Evolutionary conservation across 768 basidiomycete genomes (phyloP).

Genomic region (Rhizopogon vinicolor): DNA sequence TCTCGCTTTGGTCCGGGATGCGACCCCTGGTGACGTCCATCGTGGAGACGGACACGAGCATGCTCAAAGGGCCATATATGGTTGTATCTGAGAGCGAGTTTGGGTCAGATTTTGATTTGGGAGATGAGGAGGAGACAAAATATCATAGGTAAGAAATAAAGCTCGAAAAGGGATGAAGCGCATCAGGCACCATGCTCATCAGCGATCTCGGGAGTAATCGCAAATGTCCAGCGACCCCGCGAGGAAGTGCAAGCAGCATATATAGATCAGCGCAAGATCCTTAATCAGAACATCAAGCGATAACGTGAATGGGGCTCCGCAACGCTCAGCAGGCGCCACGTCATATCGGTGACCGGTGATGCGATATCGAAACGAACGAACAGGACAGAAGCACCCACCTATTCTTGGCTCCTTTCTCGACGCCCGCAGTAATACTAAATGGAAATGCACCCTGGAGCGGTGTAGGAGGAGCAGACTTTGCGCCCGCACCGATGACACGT

Average conservation of each 20-base stretch:
- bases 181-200: no score
- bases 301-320: not conserved
- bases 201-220: no score
- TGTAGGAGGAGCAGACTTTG: constrained; percentile 14
- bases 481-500: not conserved
- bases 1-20: constrained; percentile 17
- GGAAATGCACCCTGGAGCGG: constrained; percentile 45
- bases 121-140: not conserved
- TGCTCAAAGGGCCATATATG: constrained; percentile 99
- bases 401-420: constrained; percentile 94
- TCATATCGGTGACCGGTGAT: not conserved
- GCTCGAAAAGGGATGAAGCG: not conserved
- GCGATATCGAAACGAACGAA: not conserved
- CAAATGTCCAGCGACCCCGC: no score
- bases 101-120: not conserved
- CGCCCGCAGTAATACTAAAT: constrained; percentile 91
- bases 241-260: no score
- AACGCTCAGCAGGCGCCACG: not conserved
- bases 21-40: constrained; percentile 29
- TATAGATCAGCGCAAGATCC: not conserved
- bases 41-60: constrained; percentile 73
- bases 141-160: no score
- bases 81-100: constrained; percentile 59
- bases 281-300: not conserved
- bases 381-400: constrained; percentile 42